Percentiles rank a stretch among this genome's conserved stretches.
These are phyloP conservation scores for Rhamnella rubrinervis DNA, from an alignment of 331 rosid species.

Conservation along the genomic window DNA sequence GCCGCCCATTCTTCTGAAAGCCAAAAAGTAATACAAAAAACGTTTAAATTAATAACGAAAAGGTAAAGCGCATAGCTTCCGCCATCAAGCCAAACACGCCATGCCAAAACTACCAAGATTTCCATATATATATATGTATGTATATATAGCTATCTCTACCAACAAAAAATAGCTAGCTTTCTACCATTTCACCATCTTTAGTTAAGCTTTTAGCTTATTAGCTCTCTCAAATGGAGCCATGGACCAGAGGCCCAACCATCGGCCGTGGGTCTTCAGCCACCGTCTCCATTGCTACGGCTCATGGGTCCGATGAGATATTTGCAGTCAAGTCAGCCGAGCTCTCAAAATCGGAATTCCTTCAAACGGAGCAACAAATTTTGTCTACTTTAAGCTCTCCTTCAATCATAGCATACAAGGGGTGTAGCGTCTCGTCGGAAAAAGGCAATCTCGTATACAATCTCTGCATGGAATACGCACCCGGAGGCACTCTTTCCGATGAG, in stretches of 20 bases:
- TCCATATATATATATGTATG: not conserved
- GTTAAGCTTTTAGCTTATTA: not conserved
- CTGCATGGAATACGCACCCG: slow-evolving; percentile 68
- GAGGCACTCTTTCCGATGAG: slow-evolving; percentile 55
- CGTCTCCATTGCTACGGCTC: slow-evolving; percentile 45
- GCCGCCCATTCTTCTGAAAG: slow-evolving; percentile 56
- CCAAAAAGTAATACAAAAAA: slow-evolving; percentile 16
- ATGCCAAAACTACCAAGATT: slow-evolving; percentile 16
- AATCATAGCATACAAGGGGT: slow-evolving; percentile 58
- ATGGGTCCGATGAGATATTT: slow-evolving; percentile 30
- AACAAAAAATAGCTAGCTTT: no score
- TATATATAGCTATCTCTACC: no score
- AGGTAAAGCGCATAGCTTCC: slow-evolving; percentile 20
- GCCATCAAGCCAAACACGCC: slow-evolving; percentile 32
- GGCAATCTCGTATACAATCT: slow-evolving; percentile 55
- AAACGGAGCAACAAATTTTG: slow-evolving; percentile 54
- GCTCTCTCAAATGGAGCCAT: slow-evolving; percentile 39
- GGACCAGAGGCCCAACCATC: slow-evolving; percentile 61
- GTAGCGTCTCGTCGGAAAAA: slow-evolving; percentile 51
- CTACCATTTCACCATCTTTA: not conserved
- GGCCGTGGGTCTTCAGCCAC: slow-evolving; percentile 87
- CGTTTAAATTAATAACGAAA: not conserved
- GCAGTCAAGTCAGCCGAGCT: slow-evolving; percentile 70
- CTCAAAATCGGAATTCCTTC: slow-evolving; percentile 44
- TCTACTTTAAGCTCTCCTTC: slow-evolving; percentile 48